These are phyloP conservation scores for Kazachstania psychrophila DNA, from an alignment of 805 yeast species.

Conservation along the genomic window DNA sequence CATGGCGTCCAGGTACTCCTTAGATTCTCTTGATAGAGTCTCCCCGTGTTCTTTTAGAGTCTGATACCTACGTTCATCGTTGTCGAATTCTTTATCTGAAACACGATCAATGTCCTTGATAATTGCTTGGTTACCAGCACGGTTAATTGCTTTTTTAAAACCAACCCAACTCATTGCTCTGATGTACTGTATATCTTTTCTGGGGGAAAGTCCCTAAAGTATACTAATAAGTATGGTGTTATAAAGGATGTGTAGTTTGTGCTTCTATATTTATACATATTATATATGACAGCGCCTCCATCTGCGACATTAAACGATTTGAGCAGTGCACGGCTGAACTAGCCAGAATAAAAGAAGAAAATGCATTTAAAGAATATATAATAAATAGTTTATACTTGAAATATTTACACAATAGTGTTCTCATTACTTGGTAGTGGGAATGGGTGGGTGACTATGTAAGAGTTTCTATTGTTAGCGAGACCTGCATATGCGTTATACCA, in stretches of 20 bases:
- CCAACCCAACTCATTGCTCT: slow-evolving; percentile 98
- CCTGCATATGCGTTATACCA: slow-evolving; percentile 69
- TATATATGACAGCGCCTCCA: neutral
- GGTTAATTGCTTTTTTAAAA: slow-evolving; percentile 85
- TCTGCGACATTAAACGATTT: too few species aligned
- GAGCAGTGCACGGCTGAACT: too few species aligned
- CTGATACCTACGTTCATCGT: slow-evolving; percentile 81
- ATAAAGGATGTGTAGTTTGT: too few species aligned
- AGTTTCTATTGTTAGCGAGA: slow-evolving; percentile 52
- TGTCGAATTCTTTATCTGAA: slow-evolving; percentile 68
- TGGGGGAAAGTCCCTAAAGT: too few species aligned
- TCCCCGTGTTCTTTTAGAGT: slow-evolving; percentile 60
- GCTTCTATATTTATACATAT: too few species aligned
- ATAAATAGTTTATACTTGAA: too few species aligned
- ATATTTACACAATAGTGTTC: slow-evolving; percentile 4
- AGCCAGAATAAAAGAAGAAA: neutral
- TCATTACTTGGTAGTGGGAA: slow-evolving; percentile 29
- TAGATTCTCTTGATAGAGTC: slow-evolving; percentile 60
- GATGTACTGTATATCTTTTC: too few species aligned
- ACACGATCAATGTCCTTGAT: slow-evolving; percentile 58
- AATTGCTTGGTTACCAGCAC: slow-evolving; percentile 75
- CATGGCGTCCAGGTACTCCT: slow-evolving; percentile 67
- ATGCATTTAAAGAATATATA: too few species aligned
- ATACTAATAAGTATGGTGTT: too few species aligned
- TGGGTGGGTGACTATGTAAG: slow-evolving; percentile 32